phyloP scores from a whole-genome alignment of 768 basidiomycete species.

The Tricholoma sp. region DNA sequence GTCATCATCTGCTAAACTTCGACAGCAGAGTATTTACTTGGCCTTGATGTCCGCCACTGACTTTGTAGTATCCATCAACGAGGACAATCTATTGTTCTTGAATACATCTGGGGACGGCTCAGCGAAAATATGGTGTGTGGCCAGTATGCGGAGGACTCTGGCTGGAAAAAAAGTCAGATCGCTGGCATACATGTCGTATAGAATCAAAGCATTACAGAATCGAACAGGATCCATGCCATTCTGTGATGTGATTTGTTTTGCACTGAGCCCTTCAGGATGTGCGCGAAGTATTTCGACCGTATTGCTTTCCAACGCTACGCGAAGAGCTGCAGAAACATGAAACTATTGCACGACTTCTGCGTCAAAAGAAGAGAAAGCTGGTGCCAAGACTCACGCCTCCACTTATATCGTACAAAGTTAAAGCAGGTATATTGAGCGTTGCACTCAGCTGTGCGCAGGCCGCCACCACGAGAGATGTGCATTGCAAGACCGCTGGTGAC shows the following conservation, averaged over 20 bases:
- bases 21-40: neutral
- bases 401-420: too few species aligned
- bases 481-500: neutral
- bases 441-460: neutral
- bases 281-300: too few species aligned
- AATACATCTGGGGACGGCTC: neutral
- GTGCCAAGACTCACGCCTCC: too few species aligned
- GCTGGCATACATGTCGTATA: neutral
- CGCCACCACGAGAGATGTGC: neutral
- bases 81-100: neutral
- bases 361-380: too few species aligned
- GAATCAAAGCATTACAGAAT: neutral
- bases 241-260: neutral
- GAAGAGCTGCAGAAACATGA: too few species aligned
- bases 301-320: too few species aligned
- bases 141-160: neutral
- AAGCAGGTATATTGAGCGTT: neutral
- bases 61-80: neutral
- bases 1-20: neutral
- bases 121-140: neutral
- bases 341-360: too few species aligned
- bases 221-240: neutral
- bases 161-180: neutral
- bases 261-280: neutral
- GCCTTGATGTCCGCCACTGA: neutral